These are phyloP conservation scores for Microstegium vimineum DNA, from an alignment of 176 grass and related monocot genomes.

Conservation along the genomic window DNA sequence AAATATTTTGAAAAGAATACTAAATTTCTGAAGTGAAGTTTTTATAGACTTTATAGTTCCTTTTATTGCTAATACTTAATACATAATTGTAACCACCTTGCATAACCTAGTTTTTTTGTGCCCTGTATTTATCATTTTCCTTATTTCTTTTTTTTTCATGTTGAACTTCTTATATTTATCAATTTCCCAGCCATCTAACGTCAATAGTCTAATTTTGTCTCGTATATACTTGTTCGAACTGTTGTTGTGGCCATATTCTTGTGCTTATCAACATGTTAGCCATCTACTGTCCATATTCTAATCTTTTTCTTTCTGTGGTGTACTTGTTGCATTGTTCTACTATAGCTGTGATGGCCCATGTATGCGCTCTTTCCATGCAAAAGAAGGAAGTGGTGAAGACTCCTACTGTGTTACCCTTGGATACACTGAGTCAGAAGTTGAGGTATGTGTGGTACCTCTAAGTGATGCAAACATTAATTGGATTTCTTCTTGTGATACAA, in stretches of 20 bases:
- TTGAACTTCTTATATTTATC: background rate
- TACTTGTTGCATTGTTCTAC: conserved; percentile 19
- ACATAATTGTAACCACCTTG: background rate
- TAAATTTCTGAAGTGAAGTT: background rate
- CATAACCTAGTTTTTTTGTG: conserved; percentile 20
- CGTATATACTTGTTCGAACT: background rate
- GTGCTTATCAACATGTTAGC: background rate
- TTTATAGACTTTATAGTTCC: background rate
- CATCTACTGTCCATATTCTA: conserved; percentile 1
- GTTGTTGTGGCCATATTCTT: background rate
- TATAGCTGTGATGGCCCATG: conserved; percentile 92
- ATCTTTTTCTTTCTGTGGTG: conserved; percentile 3
- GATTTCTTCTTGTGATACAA: conserved; percentile 30
- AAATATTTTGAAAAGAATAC: background rate
- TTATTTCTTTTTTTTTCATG: conserved; percentile 20
- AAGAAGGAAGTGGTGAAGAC: conserved; percentile 51
- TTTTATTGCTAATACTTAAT: background rate
- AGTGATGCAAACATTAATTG: conserved; percentile 14
- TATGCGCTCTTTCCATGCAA: conserved; percentile 96
- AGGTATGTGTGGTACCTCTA: conserved; percentile 41
- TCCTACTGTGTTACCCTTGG: conserved; percentile 69
- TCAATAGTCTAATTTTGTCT: background rate
- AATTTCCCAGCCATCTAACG: background rate
- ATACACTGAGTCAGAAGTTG: conserved; percentile 50
- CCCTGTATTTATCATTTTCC: background rate